A percentile compares a stretch with the other conserved stretches of the same genome.
phyloP scores from a whole-genome alignment of 495 filamentous ascomycete species.

The Daldinia childiae region DNA sequence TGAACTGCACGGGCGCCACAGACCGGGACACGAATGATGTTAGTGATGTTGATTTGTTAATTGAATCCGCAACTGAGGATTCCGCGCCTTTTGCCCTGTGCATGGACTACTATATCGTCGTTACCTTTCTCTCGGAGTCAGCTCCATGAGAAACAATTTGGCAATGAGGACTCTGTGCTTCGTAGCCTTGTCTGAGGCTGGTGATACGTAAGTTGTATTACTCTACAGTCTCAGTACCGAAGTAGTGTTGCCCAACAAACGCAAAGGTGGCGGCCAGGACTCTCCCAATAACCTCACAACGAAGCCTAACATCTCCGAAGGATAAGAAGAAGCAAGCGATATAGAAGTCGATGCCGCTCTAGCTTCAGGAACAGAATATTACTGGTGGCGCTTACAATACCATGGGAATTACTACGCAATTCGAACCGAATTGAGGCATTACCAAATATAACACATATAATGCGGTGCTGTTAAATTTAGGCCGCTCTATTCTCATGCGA shows the following conservation, averaged over 20 bases:
- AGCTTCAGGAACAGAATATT: background rate
- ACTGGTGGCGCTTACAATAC: background rate
- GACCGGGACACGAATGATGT: constrained; percentile 3
- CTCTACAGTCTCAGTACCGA: background rate
- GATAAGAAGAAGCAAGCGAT: background rate
- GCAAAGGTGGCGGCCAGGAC: background rate
- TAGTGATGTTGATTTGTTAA: constrained; percentile 1
- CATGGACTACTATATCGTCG: background rate
- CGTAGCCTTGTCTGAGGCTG: constrained; percentile 12
- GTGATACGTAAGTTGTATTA: constrained; percentile 2
- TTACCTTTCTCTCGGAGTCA: background rate
- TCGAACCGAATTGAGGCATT: background rate
- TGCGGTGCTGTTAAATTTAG: background rate
- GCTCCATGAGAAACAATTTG: background rate
- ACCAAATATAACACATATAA: background rate
- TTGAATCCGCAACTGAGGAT: background rate
- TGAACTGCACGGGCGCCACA: constrained; percentile 2
- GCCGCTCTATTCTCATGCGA: constrained; percentile 1
- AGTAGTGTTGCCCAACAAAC: background rate
- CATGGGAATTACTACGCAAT: background rate
- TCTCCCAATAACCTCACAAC: background rate
- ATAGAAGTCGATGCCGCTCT: background rate
- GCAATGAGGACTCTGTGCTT: background rate
- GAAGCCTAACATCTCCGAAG: background rate
- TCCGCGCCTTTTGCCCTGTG: background rate